These are phyloP conservation scores for Metschnikowia chrysomelidarum DNA, from an alignment of 805 yeast genomes.

Conservation along the genomic window DNA sequence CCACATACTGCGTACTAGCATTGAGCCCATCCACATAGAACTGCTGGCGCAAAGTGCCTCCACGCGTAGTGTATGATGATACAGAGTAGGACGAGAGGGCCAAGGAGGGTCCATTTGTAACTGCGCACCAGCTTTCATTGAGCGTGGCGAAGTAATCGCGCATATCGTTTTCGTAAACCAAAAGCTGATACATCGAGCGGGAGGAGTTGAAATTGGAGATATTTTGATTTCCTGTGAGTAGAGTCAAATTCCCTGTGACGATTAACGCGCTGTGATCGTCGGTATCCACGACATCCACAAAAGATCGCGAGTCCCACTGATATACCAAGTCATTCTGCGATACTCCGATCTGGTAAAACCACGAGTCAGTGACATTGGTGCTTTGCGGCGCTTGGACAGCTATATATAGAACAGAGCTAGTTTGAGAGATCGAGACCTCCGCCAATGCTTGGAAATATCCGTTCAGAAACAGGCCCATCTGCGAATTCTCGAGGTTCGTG, in stretches of 20 bases:
- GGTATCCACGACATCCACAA: constrained; percentile 62
- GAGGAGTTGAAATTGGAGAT: constrained; percentile 23
- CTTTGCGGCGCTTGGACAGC: constrained; percentile 43
- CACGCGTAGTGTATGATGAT: constrained; percentile 42
- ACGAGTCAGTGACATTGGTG: constrained; percentile 34
- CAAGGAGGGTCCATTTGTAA: constrained; percentile 50
- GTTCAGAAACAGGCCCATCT: constrained; percentile 27
- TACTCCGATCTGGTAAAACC: constrained; percentile 68
- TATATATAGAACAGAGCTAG: constrained; percentile 27
- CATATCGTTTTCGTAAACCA: constrained; percentile 46
- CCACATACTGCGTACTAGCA: constrained; percentile 59
- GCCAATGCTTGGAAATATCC: constrained; percentile 43
- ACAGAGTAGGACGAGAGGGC: constrained; percentile 22
- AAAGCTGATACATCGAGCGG: constrained; percentile 37
- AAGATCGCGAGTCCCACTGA: constrained; percentile 63
- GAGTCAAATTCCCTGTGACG: constrained; percentile 53
- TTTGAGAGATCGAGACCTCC: constrained; percentile 26
- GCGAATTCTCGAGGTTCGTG: constrained; percentile 25
- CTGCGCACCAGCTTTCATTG: constrained; percentile 69
- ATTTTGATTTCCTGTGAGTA: constrained; percentile 3
- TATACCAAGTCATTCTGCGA: constrained; percentile 61
- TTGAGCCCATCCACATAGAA: constrained; percentile 62
- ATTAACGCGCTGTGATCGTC: constrained; percentile 68
- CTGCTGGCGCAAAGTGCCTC: constrained; percentile 54
- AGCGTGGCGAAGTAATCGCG: constrained; percentile 36